A percentile compares a stretch with the other conserved stretches of the same genome.
These are phyloP conservation scores for Populus hybrid DNA, from an alignment of 441 rosid genomes.

Conservation along the genomic window DNA sequence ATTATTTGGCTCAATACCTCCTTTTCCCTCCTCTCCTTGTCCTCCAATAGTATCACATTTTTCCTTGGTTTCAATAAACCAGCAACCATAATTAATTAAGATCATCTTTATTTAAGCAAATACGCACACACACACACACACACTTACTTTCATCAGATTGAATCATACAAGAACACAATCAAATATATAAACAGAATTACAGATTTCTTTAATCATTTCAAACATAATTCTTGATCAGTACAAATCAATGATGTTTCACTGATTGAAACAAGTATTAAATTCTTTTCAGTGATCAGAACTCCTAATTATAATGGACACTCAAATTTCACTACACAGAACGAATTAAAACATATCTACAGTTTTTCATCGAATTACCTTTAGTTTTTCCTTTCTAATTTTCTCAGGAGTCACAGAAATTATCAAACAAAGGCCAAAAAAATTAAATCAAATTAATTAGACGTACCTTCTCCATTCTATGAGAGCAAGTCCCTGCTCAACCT, in stretches of 20 bases:
- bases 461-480: conserved; percentile 83
- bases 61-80: conserved; percentile 34
- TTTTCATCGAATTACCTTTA: not conserved
- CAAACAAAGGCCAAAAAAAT: too few relatives aligned
- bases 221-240: not conserved
- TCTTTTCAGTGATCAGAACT: not conserved
- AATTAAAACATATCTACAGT: not conserved
- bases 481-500: conserved; percentile 55
- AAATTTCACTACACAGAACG: not conserved
- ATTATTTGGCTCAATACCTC: conserved; percentile 53
- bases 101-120: not conserved
- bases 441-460: not conserved
- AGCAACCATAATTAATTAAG: not conserved
- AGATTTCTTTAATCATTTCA: too few relatives aligned
- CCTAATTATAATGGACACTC: not conserved
- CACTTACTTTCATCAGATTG: not conserved
- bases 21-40: conserved; percentile 76
- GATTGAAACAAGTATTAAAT: not conserved
- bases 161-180: not conserved
- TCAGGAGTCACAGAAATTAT: not conserved
- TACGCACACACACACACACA: not conserved
- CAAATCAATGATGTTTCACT: not conserved
- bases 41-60: conserved; percentile 62
- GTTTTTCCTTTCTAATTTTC: not conserved
- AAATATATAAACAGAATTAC: not conserved